These are phyloP conservation scores for Beauveria sp. DNA, from an alignment of 2,329 filamentous ascomycete genomes.

Conservation along the genomic window DNA sequence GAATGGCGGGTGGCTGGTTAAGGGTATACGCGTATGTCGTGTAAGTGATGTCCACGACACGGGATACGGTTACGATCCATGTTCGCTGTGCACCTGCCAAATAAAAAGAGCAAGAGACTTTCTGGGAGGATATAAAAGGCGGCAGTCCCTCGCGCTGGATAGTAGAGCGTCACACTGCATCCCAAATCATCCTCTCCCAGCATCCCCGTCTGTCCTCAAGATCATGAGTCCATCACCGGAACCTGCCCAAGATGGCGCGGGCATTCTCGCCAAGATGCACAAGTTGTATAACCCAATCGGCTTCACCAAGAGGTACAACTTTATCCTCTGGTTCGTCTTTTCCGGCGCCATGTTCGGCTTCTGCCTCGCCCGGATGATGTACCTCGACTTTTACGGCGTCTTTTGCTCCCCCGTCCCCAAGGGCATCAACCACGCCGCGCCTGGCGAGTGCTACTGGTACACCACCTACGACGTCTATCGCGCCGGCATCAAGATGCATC, in stretches of 20 bases:
- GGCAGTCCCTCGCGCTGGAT: too few relatives aligned
- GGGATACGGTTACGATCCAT: too few relatives aligned
- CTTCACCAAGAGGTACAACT: constrained; percentile 17
- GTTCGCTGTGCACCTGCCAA: too few relatives aligned
- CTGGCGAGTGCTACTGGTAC: constrained; percentile 34
- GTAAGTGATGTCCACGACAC: too few relatives aligned
- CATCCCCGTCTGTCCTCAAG: too few relatives aligned
- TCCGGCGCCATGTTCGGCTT: constrained; percentile 37
- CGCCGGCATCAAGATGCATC: constrained; percentile 36
- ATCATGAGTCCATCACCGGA: too few relatives aligned
- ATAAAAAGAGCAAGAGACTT: too few relatives aligned
- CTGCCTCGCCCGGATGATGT: constrained; percentile 37
- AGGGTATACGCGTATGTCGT: too few relatives aligned
- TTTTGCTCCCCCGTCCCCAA: constrained; percentile 18
- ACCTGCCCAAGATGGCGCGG: neutral
- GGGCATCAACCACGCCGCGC: constrained; percentile 14
- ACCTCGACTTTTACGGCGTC: constrained; percentile 35
- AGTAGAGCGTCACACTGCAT: too few relatives aligned
- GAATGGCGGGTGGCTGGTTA: too few relatives aligned
- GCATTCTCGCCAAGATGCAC: constrained; percentile 3
- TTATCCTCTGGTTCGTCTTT: constrained; percentile 25
- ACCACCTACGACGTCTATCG: constrained; percentile 18
- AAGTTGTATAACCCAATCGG: constrained; percentile 16
- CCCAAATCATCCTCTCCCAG: too few relatives aligned
- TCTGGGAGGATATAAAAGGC: too few relatives aligned